A percentile compares a stretch with the other conserved stretches of the same genome.
phyloP scores from a whole-genome alignment of 2,329 filamentous ascomycete species.

The Domatiomyces globalis region DNA sequence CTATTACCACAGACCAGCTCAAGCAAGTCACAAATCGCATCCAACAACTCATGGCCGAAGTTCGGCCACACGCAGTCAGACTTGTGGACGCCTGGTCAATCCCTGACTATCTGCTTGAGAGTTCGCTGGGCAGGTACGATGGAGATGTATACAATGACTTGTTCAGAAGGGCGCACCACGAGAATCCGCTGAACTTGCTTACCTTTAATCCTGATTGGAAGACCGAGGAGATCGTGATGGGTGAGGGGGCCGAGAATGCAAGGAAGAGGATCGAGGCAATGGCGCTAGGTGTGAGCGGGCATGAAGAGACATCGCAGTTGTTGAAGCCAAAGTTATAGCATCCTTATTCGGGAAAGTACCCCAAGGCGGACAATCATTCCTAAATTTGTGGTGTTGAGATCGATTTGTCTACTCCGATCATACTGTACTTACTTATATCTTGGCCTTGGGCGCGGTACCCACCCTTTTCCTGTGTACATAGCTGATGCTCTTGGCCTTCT shows the following conservation, averaged over 20 bases:
- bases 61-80: conserved; percentile 56
- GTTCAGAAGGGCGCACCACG: conserved; percentile 35
- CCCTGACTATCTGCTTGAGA: conserved; percentile 63
- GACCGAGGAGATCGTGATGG: conserved; percentile 36
- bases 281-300: conserved; percentile 10
- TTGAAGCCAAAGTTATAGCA: conserved; percentile 10
- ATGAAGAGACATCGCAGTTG: conserved; percentile 6
- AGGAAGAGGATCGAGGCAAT: conserved; percentile 12
- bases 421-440: conserved; percentile 26
- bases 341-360: background rate
- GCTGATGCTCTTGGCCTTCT: conserved; percentile 38
- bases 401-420: conserved; percentile 6
- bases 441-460: conserved; percentile 33
- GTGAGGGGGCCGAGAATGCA: conserved; percentile 27
- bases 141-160: conserved; percentile 40
- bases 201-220: conserved; percentile 37
- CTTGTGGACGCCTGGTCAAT: conserved; percentile 63
- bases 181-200: conserved; percentile 36
- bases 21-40: conserved; percentile 22
- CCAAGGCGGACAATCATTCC: no score
- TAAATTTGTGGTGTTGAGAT: background rate
- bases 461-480: conserved; percentile 38
- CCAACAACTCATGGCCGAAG: conserved; percentile 50
- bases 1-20: conserved; percentile 37
- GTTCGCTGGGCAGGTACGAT: conserved; percentile 39